phyloP scores from a whole-genome alignment of 2,329 filamentous ascomycete genomes.

The Cyclaneusma minus region DNA sequence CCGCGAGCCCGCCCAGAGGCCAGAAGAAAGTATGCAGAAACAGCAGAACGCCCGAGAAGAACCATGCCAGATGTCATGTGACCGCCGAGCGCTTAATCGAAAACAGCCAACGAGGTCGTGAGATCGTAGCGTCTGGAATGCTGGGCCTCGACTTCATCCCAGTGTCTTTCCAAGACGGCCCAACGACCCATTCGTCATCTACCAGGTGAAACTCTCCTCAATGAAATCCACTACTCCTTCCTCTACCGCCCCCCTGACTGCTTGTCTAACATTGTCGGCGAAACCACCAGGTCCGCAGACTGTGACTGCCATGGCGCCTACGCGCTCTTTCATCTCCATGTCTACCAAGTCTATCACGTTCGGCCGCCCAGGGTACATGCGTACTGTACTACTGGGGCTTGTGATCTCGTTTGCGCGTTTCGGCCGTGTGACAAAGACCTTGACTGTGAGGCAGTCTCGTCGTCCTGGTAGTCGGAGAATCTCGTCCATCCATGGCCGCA shows the following conservation, averaged over 20 bases:
- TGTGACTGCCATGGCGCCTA: constrained; percentile 78
- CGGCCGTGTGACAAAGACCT: constrained; percentile 82
- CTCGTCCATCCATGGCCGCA: constrained; percentile 66
- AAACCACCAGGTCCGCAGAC: constrained; percentile 64
- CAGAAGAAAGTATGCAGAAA: too few species aligned
- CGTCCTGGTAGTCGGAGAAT: constrained; percentile 67
- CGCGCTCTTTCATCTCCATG: constrained; percentile 66
- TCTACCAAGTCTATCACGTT: constrained; percentile 66
- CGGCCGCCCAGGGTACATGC: constrained; percentile 83
- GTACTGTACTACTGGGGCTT: constrained; percentile 63
- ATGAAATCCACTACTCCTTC: constrained; percentile 53
- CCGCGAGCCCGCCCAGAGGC: too few species aligned
- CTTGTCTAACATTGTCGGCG: constrained; percentile 59
- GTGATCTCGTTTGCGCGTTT: constrained; percentile 60
- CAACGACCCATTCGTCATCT: constrained; percentile 2
- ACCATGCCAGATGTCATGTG: too few species aligned
- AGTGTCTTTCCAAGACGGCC: too few species aligned
- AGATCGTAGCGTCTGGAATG: too few species aligned
- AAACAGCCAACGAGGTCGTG: too few species aligned
- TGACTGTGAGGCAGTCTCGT: constrained; percentile 68
- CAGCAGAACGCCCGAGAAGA: too few species aligned
- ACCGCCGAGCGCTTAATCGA: too few species aligned
- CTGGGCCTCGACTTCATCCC: too few species aligned
- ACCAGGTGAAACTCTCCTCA: constrained; percentile 57
- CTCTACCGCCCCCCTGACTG: constrained; percentile 48